Base-by-base conservation (phyloP, 192 early-diverging fungal genomes). In the Entomortierella chlamydospora region DNA sequence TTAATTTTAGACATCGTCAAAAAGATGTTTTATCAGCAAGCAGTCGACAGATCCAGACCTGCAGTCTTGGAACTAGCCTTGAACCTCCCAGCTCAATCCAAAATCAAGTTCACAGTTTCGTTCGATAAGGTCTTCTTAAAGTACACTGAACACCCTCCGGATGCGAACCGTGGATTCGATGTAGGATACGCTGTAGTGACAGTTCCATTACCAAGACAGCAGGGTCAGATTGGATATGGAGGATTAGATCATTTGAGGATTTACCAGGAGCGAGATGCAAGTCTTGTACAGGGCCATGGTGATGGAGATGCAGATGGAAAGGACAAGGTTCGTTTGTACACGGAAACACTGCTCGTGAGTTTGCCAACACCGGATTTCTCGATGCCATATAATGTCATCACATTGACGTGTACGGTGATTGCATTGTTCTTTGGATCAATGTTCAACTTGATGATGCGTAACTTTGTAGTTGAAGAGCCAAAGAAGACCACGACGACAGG, bases 371-470 rank as follows among this genome's bases (percentile, higher is more conserved):
- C 98, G 4, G 98, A 99, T 68, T 99, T 99, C 61, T 94, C 92
- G 55, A 99, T 99, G 98, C 97, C 97, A 0, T 99, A 99, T 85
- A 99, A 99, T 83, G 97, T 98, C 54, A 97, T 99, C 59, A 97
- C 98, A 1, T 87, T 98, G 82, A 96, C 97, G 12, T 98, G 96
- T 69, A 99, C 98, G 0, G 89, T 98, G 8, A 89, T 99, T 62
- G 95, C 96, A 9, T 81, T 98, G 47, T 97, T 95, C 82, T 99
- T 97, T 93, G 97, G 97, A 18, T 89, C 90, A n/a, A 87, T 96
- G 34, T 98, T 98, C 73, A 97, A 98, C 68, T 67, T 96, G 22
- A 81, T 94, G 53, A 91, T 87, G 22, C 87, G 92, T 57, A 81
- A 83, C 29, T 93, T 92, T 83, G 82, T 65, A 17, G 71, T 83